phyloP scores from a whole-genome alignment of 352 stramenopile genomes.

The Globisporangium carolinianum region DNA sequence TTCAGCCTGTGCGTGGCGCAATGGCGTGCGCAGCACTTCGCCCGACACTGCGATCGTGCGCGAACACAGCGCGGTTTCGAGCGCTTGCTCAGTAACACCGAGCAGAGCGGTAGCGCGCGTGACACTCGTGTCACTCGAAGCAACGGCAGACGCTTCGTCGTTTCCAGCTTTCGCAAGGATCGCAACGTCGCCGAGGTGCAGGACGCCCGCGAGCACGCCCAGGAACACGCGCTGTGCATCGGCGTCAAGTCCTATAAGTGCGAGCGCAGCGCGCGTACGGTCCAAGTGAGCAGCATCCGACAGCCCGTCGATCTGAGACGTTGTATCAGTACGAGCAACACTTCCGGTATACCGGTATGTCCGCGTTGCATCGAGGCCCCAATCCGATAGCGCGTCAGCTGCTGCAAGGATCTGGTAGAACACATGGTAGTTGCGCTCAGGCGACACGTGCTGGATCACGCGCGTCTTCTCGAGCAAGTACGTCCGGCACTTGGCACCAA shows the following conservation, averaged over 20 bases:
- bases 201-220: conserved; percentile 82
- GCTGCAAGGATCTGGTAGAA: conserved; percentile 85
- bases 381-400: conserved; percentile 2
- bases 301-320: conserved; percentile 63
- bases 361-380: conserved; percentile 40
- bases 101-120: conserved; percentile 43
- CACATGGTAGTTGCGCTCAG: conserved; percentile 96
- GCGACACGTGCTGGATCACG: conserved; percentile 90
- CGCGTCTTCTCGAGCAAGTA: conserved; percentile 97
- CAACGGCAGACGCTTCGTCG: conserved; percentile 66
- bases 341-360: conserved; percentile 56
- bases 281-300: conserved; percentile 70
- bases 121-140: conserved; percentile 23
- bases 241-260: conserved; percentile 50
- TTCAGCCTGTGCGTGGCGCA: conserved; percentile 82
- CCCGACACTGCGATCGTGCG: conserved; percentile 58
- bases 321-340: conserved; percentile 20
- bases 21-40: conserved; percentile 58
- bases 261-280: conserved; percentile 52
- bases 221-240: conserved; percentile 59
- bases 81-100: conserved; percentile 34
- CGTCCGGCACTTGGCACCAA: conserved; percentile 92
- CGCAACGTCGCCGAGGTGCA: conserved; percentile 95
- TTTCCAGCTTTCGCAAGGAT: conserved; percentile 72
- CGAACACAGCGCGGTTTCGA: conserved; percentile 69